phyloP scores from a whole-genome alignment of 2,329 filamentous ascomycete species.

The Arthrobotrys pseudoclavata region DNA sequence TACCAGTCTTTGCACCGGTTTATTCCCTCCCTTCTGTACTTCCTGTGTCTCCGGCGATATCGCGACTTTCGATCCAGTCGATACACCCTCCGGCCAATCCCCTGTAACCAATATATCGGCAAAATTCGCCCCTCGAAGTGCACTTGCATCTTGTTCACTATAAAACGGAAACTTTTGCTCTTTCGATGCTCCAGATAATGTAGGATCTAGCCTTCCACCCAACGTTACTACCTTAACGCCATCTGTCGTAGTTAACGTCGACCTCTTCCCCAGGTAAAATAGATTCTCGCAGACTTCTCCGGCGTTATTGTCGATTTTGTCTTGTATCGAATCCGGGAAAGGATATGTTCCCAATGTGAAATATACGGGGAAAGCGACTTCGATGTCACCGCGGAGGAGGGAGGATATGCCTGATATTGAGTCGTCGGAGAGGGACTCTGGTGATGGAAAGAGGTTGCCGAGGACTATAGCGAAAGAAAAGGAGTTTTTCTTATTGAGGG shows the following conservation, averaged over 20 bases:
- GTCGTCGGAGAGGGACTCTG: constrained; percentile 67
- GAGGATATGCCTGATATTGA: constrained; percentile 73
- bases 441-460: constrained; percentile 80
- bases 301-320: constrained; percentile 78
- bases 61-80: constrained; percentile 75
- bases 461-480: constrained; percentile 88
- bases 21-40: constrained; percentile 67
- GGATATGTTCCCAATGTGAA: constrained; percentile 83
- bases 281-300: constrained; percentile 86
- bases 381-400: constrained; percentile 79
- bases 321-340: constrained; percentile 78
- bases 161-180: constrained; percentile 84
- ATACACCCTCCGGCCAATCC: constrained; percentile 84
- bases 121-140: constrained; percentile 79
- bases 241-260: constrained; percentile 88
- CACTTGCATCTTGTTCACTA: constrained; percentile 80
- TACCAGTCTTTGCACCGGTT: constrained; percentile 82
- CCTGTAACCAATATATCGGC: constrained; percentile 90
- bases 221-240: constrained; percentile 89
- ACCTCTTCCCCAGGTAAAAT: constrained; percentile 88
- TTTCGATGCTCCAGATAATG: constrained; percentile 75
- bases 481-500: constrained; percentile 85
- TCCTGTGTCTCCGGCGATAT: constrained; percentile 66
- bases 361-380: constrained; percentile 86
- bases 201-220: constrained; percentile 78